Percentiles rank a stretch among this genome's conserved stretches.
Conservation (phyloP, 1,139 yeast species). For the Kurtzmaniella natalensis region DNA sequence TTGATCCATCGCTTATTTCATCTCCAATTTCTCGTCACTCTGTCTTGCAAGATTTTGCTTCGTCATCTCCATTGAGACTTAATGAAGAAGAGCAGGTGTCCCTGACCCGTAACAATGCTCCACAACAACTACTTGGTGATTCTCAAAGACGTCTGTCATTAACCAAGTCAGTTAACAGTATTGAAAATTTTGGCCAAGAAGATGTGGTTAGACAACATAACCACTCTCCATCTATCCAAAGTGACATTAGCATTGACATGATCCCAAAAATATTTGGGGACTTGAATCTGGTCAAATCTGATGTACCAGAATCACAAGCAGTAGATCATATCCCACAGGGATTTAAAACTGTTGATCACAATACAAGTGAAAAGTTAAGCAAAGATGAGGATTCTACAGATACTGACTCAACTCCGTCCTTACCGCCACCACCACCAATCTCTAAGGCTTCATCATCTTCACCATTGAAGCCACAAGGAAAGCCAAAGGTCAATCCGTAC, state of each 20-base stretch:
- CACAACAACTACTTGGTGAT: not conserved
- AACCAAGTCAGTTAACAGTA: constrained; percentile 20
- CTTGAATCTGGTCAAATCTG: too few relatives aligned
- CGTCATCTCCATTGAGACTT: not conserved
- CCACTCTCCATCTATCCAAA: constrained; percentile 27
- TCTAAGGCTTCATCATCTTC: constrained; percentile 8
- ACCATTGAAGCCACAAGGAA: constrained; percentile 6
- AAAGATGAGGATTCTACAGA: too few relatives aligned
- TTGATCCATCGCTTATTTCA: not conserved
- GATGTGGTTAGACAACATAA: constrained; percentile 16
- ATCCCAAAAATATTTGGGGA: constrained; percentile 13
- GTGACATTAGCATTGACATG: constrained; percentile 30
- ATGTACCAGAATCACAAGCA: constrained; percentile 7
- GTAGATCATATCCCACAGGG: too few relatives aligned
- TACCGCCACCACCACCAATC: constrained; percentile 6
- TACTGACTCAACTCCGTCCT: not conserved
- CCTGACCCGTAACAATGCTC: too few relatives aligned
- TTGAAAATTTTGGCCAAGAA: constrained; percentile 18
- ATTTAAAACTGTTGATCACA: too few relatives aligned
- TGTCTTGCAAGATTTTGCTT: not conserved
- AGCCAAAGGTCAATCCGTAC: constrained; percentile 29
- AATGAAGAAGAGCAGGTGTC: too few relatives aligned
- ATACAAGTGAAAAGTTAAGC: too few relatives aligned
- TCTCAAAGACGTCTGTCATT: not conserved
- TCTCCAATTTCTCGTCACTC: constrained; percentile 1